A percentile compares a stretch with the other conserved stretches of the same genome.
These are phyloP conservation scores for Penicillium sp. DNA, from an alignment of 2,329 filamentous ascomycete genomes.

Conservation along the genomic window DNA sequence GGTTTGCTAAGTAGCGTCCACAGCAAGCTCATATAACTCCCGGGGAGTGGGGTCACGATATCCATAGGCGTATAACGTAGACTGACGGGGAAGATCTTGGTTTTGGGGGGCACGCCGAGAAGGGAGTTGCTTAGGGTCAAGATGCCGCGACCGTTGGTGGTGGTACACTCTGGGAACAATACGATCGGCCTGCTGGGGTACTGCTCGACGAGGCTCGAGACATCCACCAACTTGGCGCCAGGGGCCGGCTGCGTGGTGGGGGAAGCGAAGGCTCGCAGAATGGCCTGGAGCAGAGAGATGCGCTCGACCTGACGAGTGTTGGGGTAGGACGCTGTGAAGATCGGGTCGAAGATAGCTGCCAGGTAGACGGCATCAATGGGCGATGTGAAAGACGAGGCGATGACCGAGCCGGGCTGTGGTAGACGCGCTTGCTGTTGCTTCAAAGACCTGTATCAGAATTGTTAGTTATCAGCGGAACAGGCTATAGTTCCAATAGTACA, in stretches of 20 bases:
- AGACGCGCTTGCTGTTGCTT: slow-evolving; percentile 71
- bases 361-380: slow-evolving; percentile 93
- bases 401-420: slow-evolving; percentile 74
- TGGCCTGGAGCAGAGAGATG: slow-evolving; percentile 73
- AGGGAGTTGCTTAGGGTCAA: slow-evolving; percentile 78
- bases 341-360: slow-evolving; percentile 90
- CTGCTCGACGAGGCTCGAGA: slow-evolving; percentile 61
- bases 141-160: slow-evolving; percentile 89
- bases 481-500: neutral
- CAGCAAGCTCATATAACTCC: slow-evolving; percentile 68
- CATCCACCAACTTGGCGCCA: slow-evolving; percentile 55
- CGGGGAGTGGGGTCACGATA: slow-evolving; percentile 84
- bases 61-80: slow-evolving; percentile 85
- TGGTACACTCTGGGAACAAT: slow-evolving; percentile 90
- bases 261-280: slow-evolving; percentile 67
- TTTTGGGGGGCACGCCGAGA: slow-evolving; percentile 62
- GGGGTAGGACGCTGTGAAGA: slow-evolving; percentile 87
- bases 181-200: slow-evolving; percentile 75
- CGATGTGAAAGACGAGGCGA: slow-evolving; percentile 87
- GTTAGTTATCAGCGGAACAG: neutral
- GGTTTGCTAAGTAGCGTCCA: slow-evolving; percentile 83
- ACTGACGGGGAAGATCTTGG: slow-evolving; percentile 85
- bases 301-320: slow-evolving; percentile 68
- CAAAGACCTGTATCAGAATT: slow-evolving; percentile 51
- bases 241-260: slow-evolving; percentile 51